phyloP scores from a whole-genome alignment of 108 stramenopile species.

The Aurantiochytrium sp. region DNA sequence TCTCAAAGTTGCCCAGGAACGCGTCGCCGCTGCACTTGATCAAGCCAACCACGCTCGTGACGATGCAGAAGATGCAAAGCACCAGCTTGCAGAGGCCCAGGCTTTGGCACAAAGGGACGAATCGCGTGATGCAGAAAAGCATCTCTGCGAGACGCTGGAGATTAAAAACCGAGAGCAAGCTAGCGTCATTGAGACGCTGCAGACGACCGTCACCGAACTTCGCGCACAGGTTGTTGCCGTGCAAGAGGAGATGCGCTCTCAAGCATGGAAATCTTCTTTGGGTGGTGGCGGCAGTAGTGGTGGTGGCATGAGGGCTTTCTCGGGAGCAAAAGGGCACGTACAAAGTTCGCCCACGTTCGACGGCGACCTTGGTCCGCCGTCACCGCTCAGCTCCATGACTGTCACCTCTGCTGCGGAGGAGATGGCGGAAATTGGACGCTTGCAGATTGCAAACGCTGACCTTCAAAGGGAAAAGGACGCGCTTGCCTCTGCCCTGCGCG shows the following conservation, averaged over 20 bases:
- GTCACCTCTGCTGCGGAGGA: neutral
- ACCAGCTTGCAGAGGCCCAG: neutral
- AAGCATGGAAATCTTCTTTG: neutral
- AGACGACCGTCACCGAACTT: neutral
- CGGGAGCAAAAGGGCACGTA: neutral
- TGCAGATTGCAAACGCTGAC: neutral
- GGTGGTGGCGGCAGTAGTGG: neutral
- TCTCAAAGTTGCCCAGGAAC: neutral
- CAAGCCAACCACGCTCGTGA: neutral
- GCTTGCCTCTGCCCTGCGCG: neutral
- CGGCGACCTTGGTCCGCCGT: neutral
- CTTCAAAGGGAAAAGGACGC: neutral
- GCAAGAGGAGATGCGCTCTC: neutral
- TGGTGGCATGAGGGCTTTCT: too few species aligned
- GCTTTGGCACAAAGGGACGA: neutral
- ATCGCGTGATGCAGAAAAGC: neutral
- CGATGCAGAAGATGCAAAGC: neutral
- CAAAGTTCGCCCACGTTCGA: neutral
- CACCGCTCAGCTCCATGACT: neutral
- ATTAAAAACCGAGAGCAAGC: too few species aligned
- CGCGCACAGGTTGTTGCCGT: neutral
- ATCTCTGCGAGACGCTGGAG: neutral
- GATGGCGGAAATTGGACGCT: neutral
- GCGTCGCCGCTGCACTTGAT: neutral
- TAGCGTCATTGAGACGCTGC: neutral